Percentiles rank a stretch among this genome's conserved stretches.
These are phyloP conservation scores for Dissophora globulifera DNA, from an alignment of 192 early-diverging fungal genomes.

Conservation along the genomic window DNA sequence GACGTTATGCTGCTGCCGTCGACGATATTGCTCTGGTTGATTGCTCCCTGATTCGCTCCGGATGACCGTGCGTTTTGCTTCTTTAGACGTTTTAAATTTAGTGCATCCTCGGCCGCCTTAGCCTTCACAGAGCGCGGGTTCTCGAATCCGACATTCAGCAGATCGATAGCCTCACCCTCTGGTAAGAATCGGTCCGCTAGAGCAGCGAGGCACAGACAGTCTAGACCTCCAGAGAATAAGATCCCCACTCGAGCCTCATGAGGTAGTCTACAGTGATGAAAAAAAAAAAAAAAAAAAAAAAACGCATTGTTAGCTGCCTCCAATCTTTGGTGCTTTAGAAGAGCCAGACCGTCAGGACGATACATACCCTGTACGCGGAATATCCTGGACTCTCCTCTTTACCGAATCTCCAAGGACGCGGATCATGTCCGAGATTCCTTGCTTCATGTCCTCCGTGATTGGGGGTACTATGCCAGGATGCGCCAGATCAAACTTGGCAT, in stretches of 20 bases:
- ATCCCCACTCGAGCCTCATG: slow-evolving; percentile 72
- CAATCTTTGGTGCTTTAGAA: too few relatives aligned
- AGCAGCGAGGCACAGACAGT: slow-evolving; percentile 91
- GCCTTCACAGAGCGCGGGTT: slow-evolving; percentile 79
- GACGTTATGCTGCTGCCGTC: too few relatives aligned
- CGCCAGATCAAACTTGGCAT: slow-evolving; percentile 27
- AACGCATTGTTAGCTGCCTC: not conserved
- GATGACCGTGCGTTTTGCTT: slow-evolving; percentile 11
- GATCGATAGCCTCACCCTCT: slow-evolving; percentile 80
- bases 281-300: slow-evolving; percentile 1
- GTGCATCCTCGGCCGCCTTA: slow-evolving; percentile 46
- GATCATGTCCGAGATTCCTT: slow-evolving; percentile 52
- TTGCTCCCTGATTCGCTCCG: too few relatives aligned
- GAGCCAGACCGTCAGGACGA: not conserved
- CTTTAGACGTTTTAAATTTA: slow-evolving; percentile 29
- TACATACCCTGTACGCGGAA: slow-evolving; percentile 57
- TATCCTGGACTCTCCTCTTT: slow-evolving; percentile 55
- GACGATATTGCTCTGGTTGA: too few relatives aligned
- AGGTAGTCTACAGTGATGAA: slow-evolving; percentile 14
- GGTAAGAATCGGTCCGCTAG: slow-evolving; percentile 80
- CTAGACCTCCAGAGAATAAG: slow-evolving; percentile 94
- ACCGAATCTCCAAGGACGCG: slow-evolving; percentile 60
- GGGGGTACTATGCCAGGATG: slow-evolving; percentile 38
- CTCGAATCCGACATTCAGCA: slow-evolving; percentile 96
- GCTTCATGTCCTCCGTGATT: slow-evolving; percentile 53